Conservation (phyloP, 2,329 filamentous ascomycete genomes). For the Colletotrichum lentis region DNA sequence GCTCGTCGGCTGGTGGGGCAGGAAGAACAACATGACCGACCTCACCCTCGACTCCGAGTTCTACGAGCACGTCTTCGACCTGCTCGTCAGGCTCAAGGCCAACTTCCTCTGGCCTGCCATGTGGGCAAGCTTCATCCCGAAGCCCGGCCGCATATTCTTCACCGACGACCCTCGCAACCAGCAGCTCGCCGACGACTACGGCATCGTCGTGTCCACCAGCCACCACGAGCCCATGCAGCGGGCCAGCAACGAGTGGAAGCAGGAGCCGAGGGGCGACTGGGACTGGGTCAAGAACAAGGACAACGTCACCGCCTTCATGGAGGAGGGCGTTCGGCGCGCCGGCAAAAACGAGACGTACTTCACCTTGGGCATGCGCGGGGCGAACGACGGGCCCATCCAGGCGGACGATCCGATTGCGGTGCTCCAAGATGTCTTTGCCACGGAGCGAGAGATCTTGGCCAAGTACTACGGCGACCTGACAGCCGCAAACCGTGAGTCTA, state of each 20-base stretch:
- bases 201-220: conserved; percentile 72
- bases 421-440: conserved; percentile 65
- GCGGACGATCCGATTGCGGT: conserved; percentile 60
- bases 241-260: conserved; percentile 60
- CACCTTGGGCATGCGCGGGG: conserved; percentile 73
- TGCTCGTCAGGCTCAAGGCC: conserved; percentile 70
- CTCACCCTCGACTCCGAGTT: conserved; percentile 59
- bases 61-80: conserved; percentile 72
- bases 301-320: conserved; percentile 70
- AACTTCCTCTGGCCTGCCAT: conserved; percentile 75
- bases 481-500: conserved; percentile 67
- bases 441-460: conserved; percentile 66
- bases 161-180: conserved; percentile 72
- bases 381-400: conserved; percentile 67
- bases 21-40: conserved; percentile 13
- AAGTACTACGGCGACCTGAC: conserved; percentile 61
- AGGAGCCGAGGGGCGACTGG: conserved; percentile 66
- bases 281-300: conserved; percentile 71
- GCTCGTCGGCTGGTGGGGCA: conserved; percentile 28
- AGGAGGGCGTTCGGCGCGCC: conserved; percentile 64
- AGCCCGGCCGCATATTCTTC: conserved; percentile 73
- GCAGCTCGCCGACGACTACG: conserved; percentile 72
- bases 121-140: conserved; percentile 44
- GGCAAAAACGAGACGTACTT: conserved; percentile 66
- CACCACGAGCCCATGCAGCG: conserved; percentile 74